Evolutionary conservation across 768 basidiomycete genomes (phyloP).

Genomic region (Trichaptum fuscoviolaceum): DNA sequence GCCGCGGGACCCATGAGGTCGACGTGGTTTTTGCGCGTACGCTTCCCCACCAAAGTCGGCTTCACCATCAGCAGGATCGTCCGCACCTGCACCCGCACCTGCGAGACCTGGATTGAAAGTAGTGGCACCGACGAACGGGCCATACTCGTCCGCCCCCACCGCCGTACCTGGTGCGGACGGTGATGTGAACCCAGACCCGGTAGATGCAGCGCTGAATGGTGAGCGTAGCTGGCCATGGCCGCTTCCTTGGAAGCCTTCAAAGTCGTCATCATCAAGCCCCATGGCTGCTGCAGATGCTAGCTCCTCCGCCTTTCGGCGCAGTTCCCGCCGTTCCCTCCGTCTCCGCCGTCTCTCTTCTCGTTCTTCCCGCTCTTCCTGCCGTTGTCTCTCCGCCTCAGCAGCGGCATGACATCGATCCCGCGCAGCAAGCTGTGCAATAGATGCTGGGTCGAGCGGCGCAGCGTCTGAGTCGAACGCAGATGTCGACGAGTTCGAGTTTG

Average conservation of each 20-base stretch:
- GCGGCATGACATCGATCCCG: conserved; percentile 31
- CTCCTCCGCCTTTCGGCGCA: conserved; percentile 35
- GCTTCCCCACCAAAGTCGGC: conserved; percentile 58
- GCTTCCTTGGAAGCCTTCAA: conserved; percentile 67
- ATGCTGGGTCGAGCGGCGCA: conserved; percentile 52
- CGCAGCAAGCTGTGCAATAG: conserved; percentile 48
- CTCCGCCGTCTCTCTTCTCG: conserved; percentile 46
- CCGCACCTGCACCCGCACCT: conserved; percentile 26
- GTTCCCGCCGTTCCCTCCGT: conserved; percentile 40
- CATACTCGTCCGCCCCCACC: conserved; percentile 21
- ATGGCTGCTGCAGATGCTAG: conserved; percentile 19
- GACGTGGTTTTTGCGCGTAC: conserved; percentile 34
- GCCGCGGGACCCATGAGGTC: conserved; percentile 28
- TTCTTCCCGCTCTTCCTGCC: conserved; percentile 30
- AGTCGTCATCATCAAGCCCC: conserved; percentile 32
- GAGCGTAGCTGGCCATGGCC: conserved; percentile 22
- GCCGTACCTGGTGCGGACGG: conserved; percentile 7
- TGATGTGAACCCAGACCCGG: conserved; percentile 8
- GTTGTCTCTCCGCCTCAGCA: conserved; percentile 24
- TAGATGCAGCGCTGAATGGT: conserved; percentile 17
- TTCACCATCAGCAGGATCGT: conserved; percentile 33
- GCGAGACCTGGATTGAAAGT: conserved; percentile 4
- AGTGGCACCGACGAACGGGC: conserved; percentile 21
- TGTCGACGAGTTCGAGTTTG: conserved; percentile 27
- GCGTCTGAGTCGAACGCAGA: conserved; percentile 68